Evolutionary conservation across 495 filamentous ascomycete genomes (phyloP).

Genomic region (Entonaema liquescens): DNA sequence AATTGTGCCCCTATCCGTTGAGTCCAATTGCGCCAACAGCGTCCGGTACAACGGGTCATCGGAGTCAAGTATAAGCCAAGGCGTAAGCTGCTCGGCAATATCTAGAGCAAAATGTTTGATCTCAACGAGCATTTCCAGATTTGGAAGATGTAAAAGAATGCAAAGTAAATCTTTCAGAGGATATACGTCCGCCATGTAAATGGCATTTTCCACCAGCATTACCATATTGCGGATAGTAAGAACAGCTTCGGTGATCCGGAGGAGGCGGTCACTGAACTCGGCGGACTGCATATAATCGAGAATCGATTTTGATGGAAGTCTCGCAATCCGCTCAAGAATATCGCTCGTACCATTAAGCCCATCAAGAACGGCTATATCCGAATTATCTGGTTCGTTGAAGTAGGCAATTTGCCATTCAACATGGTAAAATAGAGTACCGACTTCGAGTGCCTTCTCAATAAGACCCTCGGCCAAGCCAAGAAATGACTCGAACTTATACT

Average conservation of each 20-base stretch:
- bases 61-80: slow-evolving; percentile 73
- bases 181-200: slow-evolving; percentile 75
- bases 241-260: slow-evolving; percentile 83
- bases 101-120: slow-evolving; percentile 92
- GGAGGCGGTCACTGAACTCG: slow-evolving; percentile 74
- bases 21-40: slow-evolving; percentile 72
- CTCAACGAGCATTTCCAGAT: slow-evolving; percentile 77
- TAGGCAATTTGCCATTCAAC: slow-evolving; percentile 84
- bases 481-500: slow-evolving; percentile 92
- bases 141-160: slow-evolving; percentile 80
- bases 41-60: slow-evolving; percentile 82
- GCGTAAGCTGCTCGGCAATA: slow-evolving; percentile 89
- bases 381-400: slow-evolving; percentile 61
- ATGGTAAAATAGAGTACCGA: slow-evolving; percentile 78
- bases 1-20: slow-evolving; percentile 84
- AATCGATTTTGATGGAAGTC: slow-evolving; percentile 60
- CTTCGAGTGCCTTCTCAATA: slow-evolving; percentile 79
- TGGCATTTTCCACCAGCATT: slow-evolving; percentile 86
- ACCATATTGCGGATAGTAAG: slow-evolving; percentile 94
- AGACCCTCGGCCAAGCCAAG: slow-evolving; percentile 89
- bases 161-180: slow-evolving; percentile 81
- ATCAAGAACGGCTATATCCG: slow-evolving; percentile 67
- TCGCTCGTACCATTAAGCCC: slow-evolving; percentile 80
- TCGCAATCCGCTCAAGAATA: slow-evolving; percentile 71
- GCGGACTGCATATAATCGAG: slow-evolving; percentile 78